Evolutionary conservation across 495 filamentous ascomycete species (phyloP).

Genomic region (Hamigera avellanea): DNA sequence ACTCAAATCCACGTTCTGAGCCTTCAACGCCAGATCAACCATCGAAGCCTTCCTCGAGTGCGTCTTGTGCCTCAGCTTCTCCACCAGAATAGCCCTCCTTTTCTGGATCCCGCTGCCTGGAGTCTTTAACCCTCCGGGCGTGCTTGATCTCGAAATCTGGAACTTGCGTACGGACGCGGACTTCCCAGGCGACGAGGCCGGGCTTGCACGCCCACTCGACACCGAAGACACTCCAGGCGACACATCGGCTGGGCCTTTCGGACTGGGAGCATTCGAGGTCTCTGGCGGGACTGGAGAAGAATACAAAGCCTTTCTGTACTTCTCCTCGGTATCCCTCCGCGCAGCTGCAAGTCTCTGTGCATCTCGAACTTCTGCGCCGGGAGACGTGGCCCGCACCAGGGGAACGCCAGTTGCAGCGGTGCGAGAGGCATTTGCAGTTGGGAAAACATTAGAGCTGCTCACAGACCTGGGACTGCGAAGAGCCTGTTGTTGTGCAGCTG

Average conservation of each 20-base stretch:
- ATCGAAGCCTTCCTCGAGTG: constrained; percentile 31
- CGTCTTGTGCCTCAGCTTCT: constrained; percentile 26
- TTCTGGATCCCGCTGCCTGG: constrained; percentile 29
- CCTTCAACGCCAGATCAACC: constrained; percentile 18
- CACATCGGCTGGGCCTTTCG: too few species aligned
- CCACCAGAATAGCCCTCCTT: constrained; percentile 29
- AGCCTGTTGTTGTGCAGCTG: constrained; percentile 13
- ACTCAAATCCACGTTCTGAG: not conserved
- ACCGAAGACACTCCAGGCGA: too few species aligned
- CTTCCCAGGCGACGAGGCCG: constrained; percentile 7
- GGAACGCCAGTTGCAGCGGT: constrained; percentile 15
- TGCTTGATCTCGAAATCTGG: constrained; percentile 28
- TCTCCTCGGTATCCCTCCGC: constrained; percentile 22
- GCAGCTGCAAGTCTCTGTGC: constrained; percentile 20
- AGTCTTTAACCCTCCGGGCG: constrained; percentile 12
- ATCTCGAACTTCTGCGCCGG: constrained; percentile 33
- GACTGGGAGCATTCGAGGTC: too few species aligned
- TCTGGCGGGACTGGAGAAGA: constrained; percentile 5
- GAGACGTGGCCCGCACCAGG: constrained; percentile 30
- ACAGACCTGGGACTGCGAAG: constrained; percentile 30
- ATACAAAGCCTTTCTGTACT: constrained; percentile 15
- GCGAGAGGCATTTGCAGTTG: not conserved
- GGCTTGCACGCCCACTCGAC: constrained; percentile 1
- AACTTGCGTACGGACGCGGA: constrained; percentile 25
- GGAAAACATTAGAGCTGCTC: constrained; percentile 22